A percentile compares a stretch with the other conserved stretches of the same genome.
These are phyloP conservation scores for Calocybe gangraenosa DNA, from an alignment of 768 basidiomycete genomes.

Conservation along the genomic window DNA sequence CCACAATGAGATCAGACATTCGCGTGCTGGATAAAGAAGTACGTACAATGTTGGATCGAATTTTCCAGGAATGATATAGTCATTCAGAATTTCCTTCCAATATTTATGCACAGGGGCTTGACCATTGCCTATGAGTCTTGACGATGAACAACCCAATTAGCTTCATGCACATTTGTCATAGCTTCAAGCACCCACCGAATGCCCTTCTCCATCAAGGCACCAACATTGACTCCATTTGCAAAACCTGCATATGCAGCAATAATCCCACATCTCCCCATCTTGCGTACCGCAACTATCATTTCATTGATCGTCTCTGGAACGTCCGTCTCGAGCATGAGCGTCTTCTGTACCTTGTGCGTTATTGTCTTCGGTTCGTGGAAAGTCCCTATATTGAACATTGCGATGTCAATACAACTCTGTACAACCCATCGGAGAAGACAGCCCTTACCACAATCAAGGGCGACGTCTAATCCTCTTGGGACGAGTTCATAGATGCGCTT, in stretches of 20 bases:
- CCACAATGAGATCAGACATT: neutral
- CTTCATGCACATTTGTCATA: neutral
- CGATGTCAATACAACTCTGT: neutral
- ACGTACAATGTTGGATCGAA: slow-evolving; percentile 61
- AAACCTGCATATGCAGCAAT: slow-evolving; percentile 68
- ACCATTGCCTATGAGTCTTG: slow-evolving; percentile 61
- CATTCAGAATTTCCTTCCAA: slow-evolving; percentile 67
- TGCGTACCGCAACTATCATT: slow-evolving; percentile 43
- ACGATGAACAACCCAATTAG: neutral
- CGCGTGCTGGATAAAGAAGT: neutral
- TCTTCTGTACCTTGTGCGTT: slow-evolving; percentile 63
- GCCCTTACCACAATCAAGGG: slow-evolving; percentile 44
- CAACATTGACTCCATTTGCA: slow-evolving; percentile 66
- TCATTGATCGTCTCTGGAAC: slow-evolving; percentile 57
- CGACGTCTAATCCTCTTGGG: slow-evolving; percentile 62
- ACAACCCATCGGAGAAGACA: neutral
- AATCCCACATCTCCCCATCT: slow-evolving; percentile 58
- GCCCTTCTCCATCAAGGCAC: slow-evolving; percentile 77
- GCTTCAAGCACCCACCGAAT: slow-evolving; percentile 30
- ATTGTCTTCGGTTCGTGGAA: slow-evolving; percentile 71
- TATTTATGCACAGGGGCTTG: slow-evolving; percentile 74
- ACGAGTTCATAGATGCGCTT: slow-evolving; percentile 56
- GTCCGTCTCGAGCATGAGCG: slow-evolving; percentile 73
- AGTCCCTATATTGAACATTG: slow-evolving; percentile 29
- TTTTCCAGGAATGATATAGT: slow-evolving; percentile 59